Base-by-base conservation (phyloP, 2,329 filamentous ascomycete species). In the Hypoxylon sp. region DNA sequence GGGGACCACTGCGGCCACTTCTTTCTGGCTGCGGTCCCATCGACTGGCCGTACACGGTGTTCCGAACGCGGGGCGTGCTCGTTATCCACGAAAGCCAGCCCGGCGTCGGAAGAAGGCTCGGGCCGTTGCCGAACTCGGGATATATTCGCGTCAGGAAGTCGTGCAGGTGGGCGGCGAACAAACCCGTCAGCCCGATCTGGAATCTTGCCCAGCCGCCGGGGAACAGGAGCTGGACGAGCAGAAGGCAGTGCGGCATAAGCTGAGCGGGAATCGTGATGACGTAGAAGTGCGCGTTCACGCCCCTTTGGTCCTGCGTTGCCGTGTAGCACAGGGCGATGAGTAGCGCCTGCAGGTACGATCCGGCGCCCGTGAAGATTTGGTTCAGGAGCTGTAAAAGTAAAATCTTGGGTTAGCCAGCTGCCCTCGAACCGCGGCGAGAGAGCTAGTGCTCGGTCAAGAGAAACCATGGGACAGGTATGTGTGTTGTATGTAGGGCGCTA, bases 61-160 rank as follows among this genome's bases (percentile, higher is more conserved):
- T 76, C 48, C 79, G 76, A 19, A 79, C 76, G 53, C 80, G 80
- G 20, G 80, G 80, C 24, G 79, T 84, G 61, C 82, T 80, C 61
- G 94, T 90, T 69, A 91, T 85, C 56, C 84, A 84, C 62, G 87
- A 88, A 60, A 98, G 79, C 69, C 93, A 88, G 5, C 77, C 76
- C 2, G 95, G 95, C 0, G 93, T 95, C 13, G 84, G 82, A 34
- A 97, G 82, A 50, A 90, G 84, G 73, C 94, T 97, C 53, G 82
- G 83, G 0, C 95, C 95, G 58, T 92, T 91, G 30, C 93, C 94
- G 74, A 95, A 95, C 57, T 91, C 88, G 4, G 95, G 95, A 83
- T 93, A 98, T 43, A 97, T 84, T 50, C 92, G 87, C 1, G 91
- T 93, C 51, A 97, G 78, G 74, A 98, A 99, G 75, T 98, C 92